Conservation (phyloP, 2,329 filamentous ascomycete genomes). For the Tolypocladium inflatum region DNA sequence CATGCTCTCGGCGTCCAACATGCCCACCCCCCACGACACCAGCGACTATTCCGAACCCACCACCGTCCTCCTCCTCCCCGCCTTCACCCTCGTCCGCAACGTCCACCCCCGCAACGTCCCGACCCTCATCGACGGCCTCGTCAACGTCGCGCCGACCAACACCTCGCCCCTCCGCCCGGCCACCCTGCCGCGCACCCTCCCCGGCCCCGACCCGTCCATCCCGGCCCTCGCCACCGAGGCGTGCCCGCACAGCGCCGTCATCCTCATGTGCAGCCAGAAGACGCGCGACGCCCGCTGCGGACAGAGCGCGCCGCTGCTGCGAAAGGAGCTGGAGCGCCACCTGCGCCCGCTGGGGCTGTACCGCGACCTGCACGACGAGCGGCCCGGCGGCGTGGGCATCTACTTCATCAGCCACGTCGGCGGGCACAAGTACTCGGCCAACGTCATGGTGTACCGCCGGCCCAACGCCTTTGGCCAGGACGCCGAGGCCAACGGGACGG, state of each 20-base stretch:
- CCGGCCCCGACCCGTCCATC: constrained; percentile 16
- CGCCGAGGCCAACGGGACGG: constrained; percentile 15
- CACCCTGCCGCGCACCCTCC: constrained; percentile 24
- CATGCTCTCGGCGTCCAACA: constrained; percentile 89
- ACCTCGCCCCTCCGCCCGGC: constrained; percentile 46
- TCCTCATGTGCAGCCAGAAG: constrained; percentile 87
- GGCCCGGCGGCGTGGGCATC: constrained; percentile 86
- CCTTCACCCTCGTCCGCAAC: constrained; percentile 74
- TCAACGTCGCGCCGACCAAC: constrained; percentile 67
- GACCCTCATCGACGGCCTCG: constrained; percentile 58
- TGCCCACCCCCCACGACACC: constrained; percentile 64
- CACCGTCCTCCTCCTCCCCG: constrained; percentile 72
- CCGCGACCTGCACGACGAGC: constrained; percentile 77
- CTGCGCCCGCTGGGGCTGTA: constrained; percentile 75
- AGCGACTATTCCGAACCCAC: constrained; percentile 60
- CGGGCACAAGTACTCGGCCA: constrained; percentile 92
- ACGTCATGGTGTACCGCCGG: constrained; percentile 81
- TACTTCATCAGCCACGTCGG: constrained; percentile 97
- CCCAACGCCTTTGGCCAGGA: constrained; percentile 46
- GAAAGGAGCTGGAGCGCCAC: constrained; percentile 81
- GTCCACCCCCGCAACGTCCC: constrained; percentile 69
- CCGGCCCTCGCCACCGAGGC: constrained; percentile 29
- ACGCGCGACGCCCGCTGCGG: constrained; percentile 94
- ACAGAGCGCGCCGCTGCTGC: constrained; percentile 83
- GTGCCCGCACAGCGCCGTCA: constrained; percentile 75